phyloP scores from a whole-genome alignment of 345 rosid genomes.

The Noccaea caerulescens region DNA sequence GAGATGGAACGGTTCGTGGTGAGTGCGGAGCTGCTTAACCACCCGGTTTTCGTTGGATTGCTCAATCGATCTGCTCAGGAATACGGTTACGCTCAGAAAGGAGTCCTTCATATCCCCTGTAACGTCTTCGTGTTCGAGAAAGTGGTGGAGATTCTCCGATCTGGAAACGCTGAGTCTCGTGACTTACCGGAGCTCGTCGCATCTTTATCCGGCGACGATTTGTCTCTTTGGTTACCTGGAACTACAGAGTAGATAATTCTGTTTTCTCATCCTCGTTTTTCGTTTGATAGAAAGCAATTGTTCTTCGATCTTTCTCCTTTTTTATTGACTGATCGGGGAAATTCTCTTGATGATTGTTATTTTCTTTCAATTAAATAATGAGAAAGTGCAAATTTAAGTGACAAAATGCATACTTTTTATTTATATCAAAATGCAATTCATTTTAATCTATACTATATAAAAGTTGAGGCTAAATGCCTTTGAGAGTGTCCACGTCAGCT shows the following conservation, averaged over 20 bases:
- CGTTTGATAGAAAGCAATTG: not conserved
- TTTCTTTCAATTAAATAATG: not conserved
- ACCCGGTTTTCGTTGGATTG: conserved; percentile 68
- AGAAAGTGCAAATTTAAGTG: not conserved
- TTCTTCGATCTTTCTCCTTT: conserved; percentile 27
- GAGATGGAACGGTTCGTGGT: conserved; percentile 88
- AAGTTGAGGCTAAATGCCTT: too few species aligned
- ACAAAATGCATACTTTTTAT: not conserved
- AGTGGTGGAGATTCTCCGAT: conserved; percentile 66
- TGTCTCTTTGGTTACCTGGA: conserved; percentile 25
- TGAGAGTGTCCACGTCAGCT: too few species aligned
- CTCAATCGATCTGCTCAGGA: conserved; percentile 85
- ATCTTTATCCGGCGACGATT: conserved; percentile 18
- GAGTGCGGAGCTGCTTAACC: conserved; percentile 78
- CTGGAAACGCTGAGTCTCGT: conserved; percentile 46
- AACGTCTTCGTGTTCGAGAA: conserved; percentile 76
- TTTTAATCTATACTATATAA: too few species aligned
- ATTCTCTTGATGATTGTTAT: not conserved
- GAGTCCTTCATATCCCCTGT: conserved; percentile 91
- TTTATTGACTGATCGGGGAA: conserved; percentile 21
- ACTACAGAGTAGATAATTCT: conserved; percentile 33
- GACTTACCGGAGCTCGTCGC: conserved; percentile 5
- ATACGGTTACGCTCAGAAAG: conserved; percentile 91
- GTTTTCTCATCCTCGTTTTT: not conserved
- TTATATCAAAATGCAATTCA: not conserved